Percentiles rank a stretch among this genome's conserved stretches.
Conservation (phyloP, 2,329 filamentous ascomycete species). For the Colletotrichum lini region DNA sequence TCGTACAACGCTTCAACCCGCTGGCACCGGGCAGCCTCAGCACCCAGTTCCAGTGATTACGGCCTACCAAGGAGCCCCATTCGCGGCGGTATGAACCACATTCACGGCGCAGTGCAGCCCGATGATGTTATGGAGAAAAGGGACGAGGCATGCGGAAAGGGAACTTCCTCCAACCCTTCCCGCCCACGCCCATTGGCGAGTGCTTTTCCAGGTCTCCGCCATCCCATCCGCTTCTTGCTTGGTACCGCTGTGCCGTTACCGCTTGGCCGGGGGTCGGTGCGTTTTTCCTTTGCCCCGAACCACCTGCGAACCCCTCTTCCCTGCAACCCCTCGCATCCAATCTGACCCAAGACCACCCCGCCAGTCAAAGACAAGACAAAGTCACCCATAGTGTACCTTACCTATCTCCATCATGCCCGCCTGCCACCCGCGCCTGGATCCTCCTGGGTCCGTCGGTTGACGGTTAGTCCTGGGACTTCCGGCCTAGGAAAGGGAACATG, state of each 20-base stretch:
- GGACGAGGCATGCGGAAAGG: slow-evolving; percentile 37
- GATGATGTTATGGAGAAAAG: slow-evolving; percentile 40
- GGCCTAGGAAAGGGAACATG: slow-evolving; percentile 24
- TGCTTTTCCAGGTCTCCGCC: slow-evolving; percentile 28
- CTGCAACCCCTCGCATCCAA: slow-evolving; percentile 35
- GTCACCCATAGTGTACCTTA: slow-evolving; percentile 5
- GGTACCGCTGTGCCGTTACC: slow-evolving; percentile 34
- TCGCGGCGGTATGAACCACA: slow-evolving; percentile 21
- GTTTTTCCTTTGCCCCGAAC: slow-evolving; percentile 43
- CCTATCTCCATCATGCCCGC: slow-evolving; percentile 1
- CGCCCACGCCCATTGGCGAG: slow-evolving; percentile 25
- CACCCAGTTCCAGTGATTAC: background rate
- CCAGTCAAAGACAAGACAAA: slow-evolving; percentile 18
- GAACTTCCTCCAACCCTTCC: slow-evolving; percentile 21
- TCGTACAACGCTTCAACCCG: slow-evolving; percentile 1
- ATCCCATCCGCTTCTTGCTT: slow-evolving; percentile 27
- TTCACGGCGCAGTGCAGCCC: slow-evolving; percentile 34
- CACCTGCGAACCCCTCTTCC: slow-evolving; percentile 37
- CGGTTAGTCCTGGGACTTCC: slow-evolving; percentile 20
- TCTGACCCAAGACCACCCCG: slow-evolving; percentile 12
- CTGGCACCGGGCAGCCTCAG: background rate
- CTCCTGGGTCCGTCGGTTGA: slow-evolving; percentile 35
- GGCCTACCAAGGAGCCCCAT: slow-evolving; percentile 17
- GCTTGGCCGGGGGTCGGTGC: slow-evolving; percentile 40
- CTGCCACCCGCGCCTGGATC: slow-evolving; percentile 36